Evolutionary conservation across 2,329 filamentous ascomycete species (phyloP).

Genomic region (Arachnopeziza araneosa): DNA sequence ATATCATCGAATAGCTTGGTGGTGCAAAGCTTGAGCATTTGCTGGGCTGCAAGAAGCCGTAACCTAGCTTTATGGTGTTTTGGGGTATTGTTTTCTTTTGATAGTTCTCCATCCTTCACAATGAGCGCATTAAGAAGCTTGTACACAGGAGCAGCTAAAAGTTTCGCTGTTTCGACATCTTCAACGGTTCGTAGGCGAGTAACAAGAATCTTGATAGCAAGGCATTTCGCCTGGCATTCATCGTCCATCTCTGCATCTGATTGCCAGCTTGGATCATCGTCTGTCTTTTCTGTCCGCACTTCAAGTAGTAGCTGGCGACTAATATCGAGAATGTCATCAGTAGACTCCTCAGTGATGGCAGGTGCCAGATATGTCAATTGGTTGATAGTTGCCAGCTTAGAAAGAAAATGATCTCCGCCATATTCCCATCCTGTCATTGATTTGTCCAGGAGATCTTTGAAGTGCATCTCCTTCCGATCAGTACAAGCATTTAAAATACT

Average conservation of each 20-base stretch:
- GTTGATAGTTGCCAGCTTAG: conserved; percentile 64
- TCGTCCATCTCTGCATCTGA: conserved; percentile 65
- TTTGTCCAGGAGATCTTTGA: conserved; percentile 74
- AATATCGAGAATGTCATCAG: conserved; percentile 74
- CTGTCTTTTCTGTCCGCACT: conserved; percentile 56
- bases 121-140: conserved; percentile 74
- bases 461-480: conserved; percentile 76
- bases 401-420: conserved; percentile 68
- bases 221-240: conserved; percentile 76
- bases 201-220: conserved; percentile 78
- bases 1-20: conserved; percentile 70
- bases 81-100: conserved; percentile 70
- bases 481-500: conserved; percentile 73
- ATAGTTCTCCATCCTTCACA: conserved; percentile 70
- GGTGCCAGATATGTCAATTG: conserved; percentile 73
- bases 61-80: conserved; percentile 73
- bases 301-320: conserved; percentile 69
- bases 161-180: conserved; percentile 47
- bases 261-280: conserved; percentile 59
- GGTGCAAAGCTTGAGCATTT: conserved; percentile 78
- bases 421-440: conserved; percentile 71
- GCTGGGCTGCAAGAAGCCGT: conserved; percentile 73
- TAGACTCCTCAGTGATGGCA: conserved; percentile 64
- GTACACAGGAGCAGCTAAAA: conserved; percentile 63
- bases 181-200: conserved; percentile 69